Percentiles rank a stretch among this genome's conserved stretches.
phyloP scores from a whole-genome alignment of 2,329 filamentous ascomycete genomes.

The Calonectria pseudoturangicola region DNA sequence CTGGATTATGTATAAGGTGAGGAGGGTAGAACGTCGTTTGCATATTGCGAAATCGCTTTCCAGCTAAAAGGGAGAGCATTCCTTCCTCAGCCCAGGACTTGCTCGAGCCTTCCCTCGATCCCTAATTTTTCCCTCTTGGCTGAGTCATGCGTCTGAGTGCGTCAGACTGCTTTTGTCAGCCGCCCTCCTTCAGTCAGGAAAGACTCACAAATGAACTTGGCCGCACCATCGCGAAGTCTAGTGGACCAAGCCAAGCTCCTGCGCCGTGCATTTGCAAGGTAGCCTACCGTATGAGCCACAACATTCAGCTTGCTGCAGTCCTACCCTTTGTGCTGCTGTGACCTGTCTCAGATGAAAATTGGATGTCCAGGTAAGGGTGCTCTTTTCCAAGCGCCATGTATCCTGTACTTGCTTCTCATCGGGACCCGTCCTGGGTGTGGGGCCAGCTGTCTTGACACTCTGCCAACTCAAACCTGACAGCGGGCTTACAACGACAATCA shows the following conservation, averaged over 20 bases:
- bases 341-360: conserved; percentile 9
- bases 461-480: conserved; percentile 1
- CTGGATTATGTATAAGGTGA: conserved; percentile 36
- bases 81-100: background rate
- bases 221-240: background rate
- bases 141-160: background rate
- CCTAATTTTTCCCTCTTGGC: background rate
- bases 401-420: background rate
- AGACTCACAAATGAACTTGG: background rate
- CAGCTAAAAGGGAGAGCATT: conserved; percentile 19
- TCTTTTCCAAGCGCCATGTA: background rate
- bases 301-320: conserved; percentile 10
- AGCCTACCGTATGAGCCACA: background rate
- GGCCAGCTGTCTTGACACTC: background rate
- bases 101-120: background rate
- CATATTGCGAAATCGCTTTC: background rate
- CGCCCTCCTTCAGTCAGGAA: background rate
- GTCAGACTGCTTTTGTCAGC: background rate
- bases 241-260: conserved; percentile 7
- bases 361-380: background rate
- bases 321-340: background rate
- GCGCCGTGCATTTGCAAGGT: background rate
- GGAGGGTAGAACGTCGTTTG: conserved; percentile 40
- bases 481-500: background rate
- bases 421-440: background rate